A percentile compares a stretch with the other conserved stretches of the same genome.
phyloP scores from a whole-genome alignment of 176 grass and related monocot genomes.

The Ampelocalamus luodianensis region DNA sequence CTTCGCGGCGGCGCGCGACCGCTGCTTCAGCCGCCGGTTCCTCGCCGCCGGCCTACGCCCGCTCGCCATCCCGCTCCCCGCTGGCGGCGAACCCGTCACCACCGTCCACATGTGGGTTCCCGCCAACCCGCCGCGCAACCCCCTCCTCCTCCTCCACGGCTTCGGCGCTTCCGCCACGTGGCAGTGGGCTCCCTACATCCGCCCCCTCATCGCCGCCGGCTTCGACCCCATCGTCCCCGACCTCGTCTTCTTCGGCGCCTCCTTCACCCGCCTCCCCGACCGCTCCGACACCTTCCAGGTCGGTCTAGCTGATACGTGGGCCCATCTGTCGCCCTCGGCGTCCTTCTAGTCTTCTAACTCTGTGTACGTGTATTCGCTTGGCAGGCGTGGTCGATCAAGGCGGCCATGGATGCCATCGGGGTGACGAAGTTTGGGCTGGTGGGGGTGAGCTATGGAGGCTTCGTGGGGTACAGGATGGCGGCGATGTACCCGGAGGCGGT shows the following conservation, averaged over 20 bases:
- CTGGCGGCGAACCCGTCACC: conserved; percentile 40
- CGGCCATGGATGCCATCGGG: conserved; percentile 65
- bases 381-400: conserved; percentile 61
- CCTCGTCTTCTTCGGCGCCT: conserved; percentile 92
- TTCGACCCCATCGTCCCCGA: conserved; percentile 95
- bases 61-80: conserved; percentile 44
- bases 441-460: conserved; percentile 89
- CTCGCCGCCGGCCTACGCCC: conserved; percentile 64
- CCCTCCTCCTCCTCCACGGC: conserved; percentile 85
- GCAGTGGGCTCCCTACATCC: conserved; percentile 88
- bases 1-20: conserved; percentile 76
- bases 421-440: conserved; percentile 57
- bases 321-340: neutral
- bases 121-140: conserved; percentile 47
- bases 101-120: conserved; percentile 84
- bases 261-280: conserved; percentile 58
- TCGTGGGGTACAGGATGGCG: conserved; percentile 75
- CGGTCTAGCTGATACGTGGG: neutral
- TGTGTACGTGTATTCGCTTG: neutral
- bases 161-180: conserved; percentile 92
- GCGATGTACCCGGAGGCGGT: conserved; percentile 72
- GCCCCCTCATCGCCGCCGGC: conserved; percentile 64
- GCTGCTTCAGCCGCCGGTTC: conserved; percentile 73
- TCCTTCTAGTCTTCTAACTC: neutral
- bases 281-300: conserved; percentile 76